phyloP scores from a whole-genome alignment of 2,329 filamentous ascomycete species.

The Cylindrodendrum hubeiense region DNA sequence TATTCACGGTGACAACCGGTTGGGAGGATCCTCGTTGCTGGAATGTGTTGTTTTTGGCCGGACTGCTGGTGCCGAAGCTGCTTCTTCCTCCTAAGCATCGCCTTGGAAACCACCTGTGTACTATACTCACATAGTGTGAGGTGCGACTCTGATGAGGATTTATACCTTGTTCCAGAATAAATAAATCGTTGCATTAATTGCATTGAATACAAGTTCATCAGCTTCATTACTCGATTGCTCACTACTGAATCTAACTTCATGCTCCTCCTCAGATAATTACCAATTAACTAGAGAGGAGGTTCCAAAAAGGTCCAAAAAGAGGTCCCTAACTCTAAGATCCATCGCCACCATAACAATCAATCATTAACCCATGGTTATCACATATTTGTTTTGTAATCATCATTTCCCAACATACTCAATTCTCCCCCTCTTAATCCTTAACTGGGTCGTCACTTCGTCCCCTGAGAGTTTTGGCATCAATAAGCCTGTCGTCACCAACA shows the following conservation, averaged over 20 bases:
- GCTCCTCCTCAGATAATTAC: constrained; percentile 17
- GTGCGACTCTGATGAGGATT: constrained; percentile 30
- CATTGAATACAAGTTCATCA: background rate
- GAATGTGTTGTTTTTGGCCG: constrained; percentile 75
- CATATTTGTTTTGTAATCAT: background rate
- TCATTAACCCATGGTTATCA: background rate
- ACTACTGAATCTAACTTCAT: constrained; percentile 7
- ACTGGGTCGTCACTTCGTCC: background rate
- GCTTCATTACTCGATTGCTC: background rate
- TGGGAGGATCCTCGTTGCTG: constrained; percentile 71
- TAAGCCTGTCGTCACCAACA: background rate
- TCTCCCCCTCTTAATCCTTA: background rate
- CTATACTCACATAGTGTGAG: constrained; percentile 36
- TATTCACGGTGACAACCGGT: constrained; percentile 71
- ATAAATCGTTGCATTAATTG: background rate
- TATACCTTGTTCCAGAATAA: background rate
- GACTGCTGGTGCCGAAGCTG: constrained; percentile 60
- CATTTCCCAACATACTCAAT: background rate
- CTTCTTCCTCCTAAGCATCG: constrained; percentile 7
- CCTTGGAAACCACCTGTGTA: background rate
- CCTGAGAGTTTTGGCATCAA: background rate
- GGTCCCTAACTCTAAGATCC: background rate
- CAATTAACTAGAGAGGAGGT: constrained; percentile 22
- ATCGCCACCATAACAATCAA: background rate
- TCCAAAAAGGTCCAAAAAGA: constrained; percentile 17